Percentiles rank a stretch among this genome's conserved stretches.
Evolutionary conservation across 2,329 filamentous ascomycete species (phyloP).

Genomic region (Zalaria obscura): DNA sequence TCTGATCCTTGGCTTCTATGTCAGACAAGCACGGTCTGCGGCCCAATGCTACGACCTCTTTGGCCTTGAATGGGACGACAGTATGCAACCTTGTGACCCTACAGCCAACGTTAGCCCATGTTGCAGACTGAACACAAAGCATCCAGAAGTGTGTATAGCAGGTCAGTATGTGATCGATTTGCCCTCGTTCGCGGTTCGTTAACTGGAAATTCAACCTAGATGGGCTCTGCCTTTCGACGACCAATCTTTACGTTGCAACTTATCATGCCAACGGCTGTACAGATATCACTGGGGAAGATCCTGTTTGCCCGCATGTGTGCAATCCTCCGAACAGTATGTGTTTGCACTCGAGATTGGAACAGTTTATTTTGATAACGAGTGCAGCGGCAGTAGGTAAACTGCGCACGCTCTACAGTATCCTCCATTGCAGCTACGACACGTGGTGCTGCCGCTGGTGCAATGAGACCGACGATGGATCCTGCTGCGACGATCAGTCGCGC

Average conservation of each 20-base stretch:
- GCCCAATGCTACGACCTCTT: background rate
- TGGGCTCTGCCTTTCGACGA: conserved; percentile 1
- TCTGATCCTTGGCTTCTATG: too few species aligned
- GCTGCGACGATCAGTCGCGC: background rate
- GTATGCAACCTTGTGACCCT: background rate
- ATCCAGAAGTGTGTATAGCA: background rate
- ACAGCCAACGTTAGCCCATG: background rate
- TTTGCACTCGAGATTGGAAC: background rate
- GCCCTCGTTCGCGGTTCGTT: background rate
- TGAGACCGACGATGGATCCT: background rate
- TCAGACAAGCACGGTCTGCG: background rate
- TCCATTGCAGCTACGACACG: background rate
- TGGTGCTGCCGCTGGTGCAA: conserved; percentile 1
- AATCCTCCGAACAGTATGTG: background rate
- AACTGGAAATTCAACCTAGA: background rate
- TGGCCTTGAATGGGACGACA: background rate
- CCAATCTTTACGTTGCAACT: background rate
- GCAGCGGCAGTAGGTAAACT: background rate
- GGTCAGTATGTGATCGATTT: background rate
- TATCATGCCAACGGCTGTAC: conserved; percentile 3
- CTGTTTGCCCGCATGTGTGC: background rate
- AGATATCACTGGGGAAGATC: background rate
- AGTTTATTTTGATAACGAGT: background rate
- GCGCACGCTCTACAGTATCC: background rate
- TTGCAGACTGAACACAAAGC: background rate